A percentile compares a stretch with the other conserved stretches of the same genome.
phyloP scores from a whole-genome alignment of 192 early-diverging fungal genomes.

The Linderina pennispora region DNA sequence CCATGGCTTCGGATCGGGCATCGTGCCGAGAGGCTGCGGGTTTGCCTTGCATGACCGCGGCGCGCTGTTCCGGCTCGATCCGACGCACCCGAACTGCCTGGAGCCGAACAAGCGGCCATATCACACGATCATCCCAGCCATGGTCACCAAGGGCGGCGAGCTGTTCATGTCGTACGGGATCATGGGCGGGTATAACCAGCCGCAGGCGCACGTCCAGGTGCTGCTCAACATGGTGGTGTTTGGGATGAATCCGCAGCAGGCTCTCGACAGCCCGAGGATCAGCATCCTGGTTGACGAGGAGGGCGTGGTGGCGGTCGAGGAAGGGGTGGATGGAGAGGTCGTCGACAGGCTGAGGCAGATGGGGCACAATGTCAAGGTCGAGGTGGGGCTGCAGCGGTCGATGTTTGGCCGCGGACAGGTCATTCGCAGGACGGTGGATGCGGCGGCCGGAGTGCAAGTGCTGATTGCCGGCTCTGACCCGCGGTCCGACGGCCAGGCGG shows the following conservation, averaged over 20 bases:
- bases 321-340: conserved; percentile 47
- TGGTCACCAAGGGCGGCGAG: conserved; percentile 45
- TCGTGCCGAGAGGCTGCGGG: conserved; percentile 53
- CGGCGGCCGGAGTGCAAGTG: conserved; percentile 34
- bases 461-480: conserved; percentile 53
- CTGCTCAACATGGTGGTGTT: conserved; percentile 60
- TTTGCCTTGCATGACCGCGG: conserved; percentile 68
- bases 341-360: conserved; percentile 45
- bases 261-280: conserved; percentile 65
- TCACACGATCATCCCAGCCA: conserved; percentile 74
- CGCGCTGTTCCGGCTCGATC: conserved; percentile 56
- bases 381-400: conserved; percentile 42
- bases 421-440: conserved; percentile 44
- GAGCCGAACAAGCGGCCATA: conserved; percentile 65
- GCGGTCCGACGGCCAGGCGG: conserved; percentile 54
- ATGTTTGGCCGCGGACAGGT: conserved; percentile 75
- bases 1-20: conserved; percentile 45
- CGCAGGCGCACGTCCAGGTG: conserved; percentile 80
- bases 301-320: conserved; percentile 52
- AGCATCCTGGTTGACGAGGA: conserved; percentile 46
- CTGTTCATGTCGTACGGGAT: conserved; percentile 26
- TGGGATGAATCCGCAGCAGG: conserved; percentile 54
- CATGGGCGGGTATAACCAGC: conserved; percentile 80
- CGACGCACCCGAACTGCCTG: conserved; percentile 57
- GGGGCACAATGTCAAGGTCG: conserved; percentile 53